Evolutionary conservation across 148 eudicot genomes (phyloP), one percentile per base, ranked within the genome.

Genomic region (Camellia sinensis): DNA sequence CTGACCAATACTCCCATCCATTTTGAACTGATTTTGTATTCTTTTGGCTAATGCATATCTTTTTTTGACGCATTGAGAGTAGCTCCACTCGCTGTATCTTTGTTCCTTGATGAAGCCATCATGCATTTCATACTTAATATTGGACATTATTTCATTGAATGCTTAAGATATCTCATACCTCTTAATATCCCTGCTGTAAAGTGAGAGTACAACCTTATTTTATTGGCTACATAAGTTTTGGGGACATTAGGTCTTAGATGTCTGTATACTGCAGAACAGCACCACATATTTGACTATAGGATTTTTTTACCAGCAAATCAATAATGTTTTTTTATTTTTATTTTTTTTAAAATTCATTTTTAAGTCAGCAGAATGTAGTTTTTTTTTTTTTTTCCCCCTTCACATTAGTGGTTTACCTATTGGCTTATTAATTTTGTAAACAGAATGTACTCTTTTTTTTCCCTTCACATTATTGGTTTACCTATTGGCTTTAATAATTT

Each of bases 1-100:
- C 73, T 21, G 43, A 52, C 9, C 60, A 37, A n/a, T 71, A 3
- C 14, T 6, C 17, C 10, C 6, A 0, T 21, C 4, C 45, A 43
- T 48, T 63, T 62, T 6, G 12, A 8, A 3, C 17, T 76, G 7
- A 64, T 14, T 22, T 48, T 77, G 19, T 44, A 14, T n/a, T 76
- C 69, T 76, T 45, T 17, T 75, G 48, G 71, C n/a, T 29, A 37
- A 65, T 65, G 79, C 45, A 77, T 29, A 7, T 66, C 6, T 66
- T 21, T 63, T 66, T 21, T 63, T n/a, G 29, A 63, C 40, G 6
- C 37, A 0, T 63, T 2, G 8, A n/a, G 37, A 63, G 37, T 63
- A 63, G 67, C 37, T 63, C 9, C 21, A 21, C 67, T 1, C 10
- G 2, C 45, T 40, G 15, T 29, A 15, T 37, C 40, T 66, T 15